Evolutionary conservation across 352 stramenopile species (phyloP), one percentile per base, ranked within the genome.

Genomic region (Pythium phragmiticola): DNA sequence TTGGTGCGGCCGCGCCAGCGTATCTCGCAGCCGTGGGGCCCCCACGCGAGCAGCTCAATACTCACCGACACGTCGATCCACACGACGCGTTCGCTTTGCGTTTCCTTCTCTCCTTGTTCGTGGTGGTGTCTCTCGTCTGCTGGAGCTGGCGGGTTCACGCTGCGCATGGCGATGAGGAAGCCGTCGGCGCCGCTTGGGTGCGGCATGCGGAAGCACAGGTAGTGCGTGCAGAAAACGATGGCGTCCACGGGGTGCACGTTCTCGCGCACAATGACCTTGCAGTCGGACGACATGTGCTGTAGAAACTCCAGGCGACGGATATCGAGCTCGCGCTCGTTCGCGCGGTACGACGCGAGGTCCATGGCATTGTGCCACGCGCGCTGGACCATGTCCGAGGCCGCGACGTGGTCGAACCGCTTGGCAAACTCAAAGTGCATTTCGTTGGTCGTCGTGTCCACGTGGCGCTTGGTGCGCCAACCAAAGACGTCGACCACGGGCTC

Each of bases 371-470:
- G 12, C 73, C 73, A 80, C 51, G 62, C 55, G 41, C 73, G 70
- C 11, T 72, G 37, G 9, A 54, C 59, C 43, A 80, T 52, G 9
- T 75, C 68, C 7, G 33, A 13, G 12, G 60, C 67, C 13, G 39
- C 64, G 37, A 76, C 23, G 49, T 80, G 69, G 9, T 57, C 55
- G 21, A 77, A 80, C 16, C 8, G 23, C 60, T 77, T 77, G 51
- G 43, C 56, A 46, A 80, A 74, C 59, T 77, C 73, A 37, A 80
- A 80, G 21, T 77, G 70, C 69, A 77, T 75, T 46, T 75, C 63
- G 64, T 71, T 77, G n/a, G 65, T 72, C 39, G 43, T 13, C 11
- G 30, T 30, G 57, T 79, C 69, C 5, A 80, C 53, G 60, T 80
- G 67, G 21, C 70, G 73, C 16, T 60, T 68, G 19, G 70, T 74